Evolutionary conservation across 2,329 filamentous ascomycete genomes (phyloP), one percentile per base, ranked within the genome.

Genomic region (Magnaporthiopsis poae): DNA sequence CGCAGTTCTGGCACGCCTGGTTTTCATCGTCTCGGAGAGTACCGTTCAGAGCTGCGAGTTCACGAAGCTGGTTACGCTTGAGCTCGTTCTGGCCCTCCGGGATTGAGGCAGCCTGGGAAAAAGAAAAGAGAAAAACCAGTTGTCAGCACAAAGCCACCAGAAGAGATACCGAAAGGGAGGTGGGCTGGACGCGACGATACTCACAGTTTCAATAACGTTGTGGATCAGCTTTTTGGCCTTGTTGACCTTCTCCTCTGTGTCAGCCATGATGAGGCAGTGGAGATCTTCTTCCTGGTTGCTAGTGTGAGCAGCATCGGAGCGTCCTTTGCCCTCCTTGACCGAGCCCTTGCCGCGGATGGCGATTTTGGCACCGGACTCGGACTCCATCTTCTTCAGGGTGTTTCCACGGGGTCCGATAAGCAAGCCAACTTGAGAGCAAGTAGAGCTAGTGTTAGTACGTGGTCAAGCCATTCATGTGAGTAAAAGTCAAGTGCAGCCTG

Each of bases 391-490:
- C 84, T 99, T 99, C 77, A 99, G 82, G 72, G 95, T 99, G 79
- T 99, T 99, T 81, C 95, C 95, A 94, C 95, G 95, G 81, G 95
- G 95, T 81, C 95, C 95, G 88, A 99, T 99, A 80, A 99, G 92
- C 86, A 99, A 89, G 81, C 95, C 95, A 88, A 99, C 95, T 99
- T 96, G 88, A 90, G 86, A 86, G 80, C 39, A 83, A 84, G 83
- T 81, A 88, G 83, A 90, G 87, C 90, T 93, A 90, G 88, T 91
- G 92, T 99, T 96, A 97, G 93, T 96, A 79, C 78, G 74, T 77
- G 76, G 77, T 74, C 72, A 74, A 74, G 72, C 70, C 75, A 75
- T 75, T 74, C 71, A 33, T 25, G 18, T 70, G 70, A 71, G 71
- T 71, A 73, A 73, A 71, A 70, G 70, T 71, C 70, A 71, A 71